Evolutionary conservation across 768 basidiomycete genomes (phyloP), one percentile per base, ranked within the genome.

Genomic region (Phallus indusiatus): DNA sequence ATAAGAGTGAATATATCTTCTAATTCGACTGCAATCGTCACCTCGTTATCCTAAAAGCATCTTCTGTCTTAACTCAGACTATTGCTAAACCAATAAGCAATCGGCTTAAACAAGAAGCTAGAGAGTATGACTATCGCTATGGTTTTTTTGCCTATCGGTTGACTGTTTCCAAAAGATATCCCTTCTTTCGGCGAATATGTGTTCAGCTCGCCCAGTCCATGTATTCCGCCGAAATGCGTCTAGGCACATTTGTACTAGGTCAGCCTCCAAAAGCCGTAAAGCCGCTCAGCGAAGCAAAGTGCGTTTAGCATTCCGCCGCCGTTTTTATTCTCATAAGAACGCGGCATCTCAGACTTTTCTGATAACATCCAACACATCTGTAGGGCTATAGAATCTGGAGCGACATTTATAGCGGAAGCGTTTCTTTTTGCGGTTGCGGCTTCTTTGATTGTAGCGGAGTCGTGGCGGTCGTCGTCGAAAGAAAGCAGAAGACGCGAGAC

Each of bases 361-460:
- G 42, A 12, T 8, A 37, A 37, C 17, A 50, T 20, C 36, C 17
- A 18, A 22, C 33, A 48, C 37, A 11, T n/a, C 18, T 56, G 18
- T 62, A 90, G 88, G 60, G 90, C 90, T 0, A 87, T 93, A 60
- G 88, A 91, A 60, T 90, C 86, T 64, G 90, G 90, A 20, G 88
- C 90, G 16, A 93, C 91, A 63, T 76, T 84, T 5, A 75, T 93
- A 5, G 90, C 90, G 0, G 90, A 93, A 70, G 88, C 88, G 0
- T 93, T 93, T 64, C 78, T 93, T 2, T 93, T 93, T 67, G 67
- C 74, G 18, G 90, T 93, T 1, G 90, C 90, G 0, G 84, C 85
- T 1, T 70, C 70, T 0, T 74, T 93, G 5, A 91, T 94, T 59
- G 60, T 91, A 11, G 85, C 84, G 1, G 90, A 94, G 69, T 74